These are phyloP conservation scores for Pseudevernia furfuracea DNA, from an alignment of 495 filamentous ascomycete species.

Conservation along the genomic window DNA sequence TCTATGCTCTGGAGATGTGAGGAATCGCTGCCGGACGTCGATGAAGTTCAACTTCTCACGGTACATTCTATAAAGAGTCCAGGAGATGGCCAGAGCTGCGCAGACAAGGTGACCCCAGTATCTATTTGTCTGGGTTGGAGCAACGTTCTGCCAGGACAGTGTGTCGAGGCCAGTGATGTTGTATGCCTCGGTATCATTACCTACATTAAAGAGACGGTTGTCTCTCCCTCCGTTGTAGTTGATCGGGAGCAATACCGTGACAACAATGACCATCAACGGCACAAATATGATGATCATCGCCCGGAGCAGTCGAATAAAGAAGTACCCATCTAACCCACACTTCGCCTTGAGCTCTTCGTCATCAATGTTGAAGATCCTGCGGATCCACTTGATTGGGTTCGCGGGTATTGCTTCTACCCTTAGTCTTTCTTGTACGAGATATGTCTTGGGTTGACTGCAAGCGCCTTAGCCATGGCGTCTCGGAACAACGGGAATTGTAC, in stretches of 20 bases:
- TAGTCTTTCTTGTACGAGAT: slow-evolving; percentile 26
- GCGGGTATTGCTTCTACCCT: slow-evolving; percentile 23
- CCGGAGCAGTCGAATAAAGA: slow-evolving; percentile 26
- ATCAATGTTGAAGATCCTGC: slow-evolving; percentile 22
- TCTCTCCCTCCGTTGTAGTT: slow-evolving; percentile 25
- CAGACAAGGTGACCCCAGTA: slow-evolving; percentile 27
- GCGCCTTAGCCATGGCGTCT: background rate
- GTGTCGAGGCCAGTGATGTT: slow-evolving; percentile 26
- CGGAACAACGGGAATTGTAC: background rate
- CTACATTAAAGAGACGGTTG: slow-evolving; percentile 9
- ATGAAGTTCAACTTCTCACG: slow-evolving; percentile 27
- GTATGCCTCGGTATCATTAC: slow-evolving; percentile 2
- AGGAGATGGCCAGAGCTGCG: slow-evolving; percentile 23
- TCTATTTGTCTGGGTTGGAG: slow-evolving; percentile 21
- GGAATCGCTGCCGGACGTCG: slow-evolving; percentile 26
- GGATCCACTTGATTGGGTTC: slow-evolving; percentile 25
- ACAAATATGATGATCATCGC: slow-evolving; percentile 26
- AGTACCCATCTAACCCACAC: slow-evolving; percentile 27
- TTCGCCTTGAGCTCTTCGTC: slow-evolving; percentile 25
- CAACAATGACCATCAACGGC: slow-evolving; percentile 23
- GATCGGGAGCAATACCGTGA: slow-evolving; percentile 26
- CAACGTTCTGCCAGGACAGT: slow-evolving; percentile 27
- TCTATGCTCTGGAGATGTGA: slow-evolving; percentile 27
- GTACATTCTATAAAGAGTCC: slow-evolving; percentile 25
- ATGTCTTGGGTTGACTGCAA: slow-evolving; percentile 26